Evolutionary conservation across 148 eudicot species (phyloP).

Genomic region (Simmondsia chinensis): DNA sequence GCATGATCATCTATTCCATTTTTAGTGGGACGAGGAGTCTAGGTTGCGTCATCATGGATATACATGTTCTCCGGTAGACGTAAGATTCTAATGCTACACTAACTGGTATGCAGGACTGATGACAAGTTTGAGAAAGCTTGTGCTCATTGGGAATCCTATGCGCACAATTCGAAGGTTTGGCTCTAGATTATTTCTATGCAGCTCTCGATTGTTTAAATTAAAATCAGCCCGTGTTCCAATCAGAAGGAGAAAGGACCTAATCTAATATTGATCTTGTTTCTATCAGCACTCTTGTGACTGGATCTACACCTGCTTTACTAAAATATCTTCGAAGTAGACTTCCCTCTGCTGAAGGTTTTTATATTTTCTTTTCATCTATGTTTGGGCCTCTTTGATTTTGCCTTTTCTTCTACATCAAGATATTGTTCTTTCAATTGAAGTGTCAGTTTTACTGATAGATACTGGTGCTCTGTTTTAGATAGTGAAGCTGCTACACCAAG

Average conservation of each 20-base stretch:
- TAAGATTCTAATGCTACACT: neutral
- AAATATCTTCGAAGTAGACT: conserved; percentile 88
- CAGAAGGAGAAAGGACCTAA: neutral
- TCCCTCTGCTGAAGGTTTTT: conserved; percentile 76
- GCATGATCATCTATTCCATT: no score
- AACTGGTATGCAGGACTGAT: conserved; percentile 48
- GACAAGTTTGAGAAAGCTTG: conserved; percentile 84
- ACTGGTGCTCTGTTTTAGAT: conserved; percentile 30
- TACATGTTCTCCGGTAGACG: no score
- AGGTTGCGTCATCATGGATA: no score
- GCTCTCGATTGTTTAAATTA: neutral
- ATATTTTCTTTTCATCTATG: neutral
- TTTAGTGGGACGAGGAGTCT: no score
- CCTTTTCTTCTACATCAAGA: neutral
- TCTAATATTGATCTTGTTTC: conserved; percentile 1
- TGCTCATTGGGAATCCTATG: conserved; percentile 86
- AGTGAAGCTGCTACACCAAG: conserved; percentile 40
- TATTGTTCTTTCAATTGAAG: neutral
- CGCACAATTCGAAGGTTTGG: conserved; percentile 83
- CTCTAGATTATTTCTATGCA: conserved; percentile 5
- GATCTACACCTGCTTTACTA: conserved; percentile 83
- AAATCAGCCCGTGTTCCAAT: neutral
- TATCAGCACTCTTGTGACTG: conserved; percentile 67
- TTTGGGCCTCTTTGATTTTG: no score
- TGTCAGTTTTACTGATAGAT: conserved; percentile 3